A percentile compares a stretch with the other conserved stretches of the same genome.
These are phyloP conservation scores for Spiraea crenata DNA, from an alignment of 331 rosid species.

Conservation along the genomic window DNA sequence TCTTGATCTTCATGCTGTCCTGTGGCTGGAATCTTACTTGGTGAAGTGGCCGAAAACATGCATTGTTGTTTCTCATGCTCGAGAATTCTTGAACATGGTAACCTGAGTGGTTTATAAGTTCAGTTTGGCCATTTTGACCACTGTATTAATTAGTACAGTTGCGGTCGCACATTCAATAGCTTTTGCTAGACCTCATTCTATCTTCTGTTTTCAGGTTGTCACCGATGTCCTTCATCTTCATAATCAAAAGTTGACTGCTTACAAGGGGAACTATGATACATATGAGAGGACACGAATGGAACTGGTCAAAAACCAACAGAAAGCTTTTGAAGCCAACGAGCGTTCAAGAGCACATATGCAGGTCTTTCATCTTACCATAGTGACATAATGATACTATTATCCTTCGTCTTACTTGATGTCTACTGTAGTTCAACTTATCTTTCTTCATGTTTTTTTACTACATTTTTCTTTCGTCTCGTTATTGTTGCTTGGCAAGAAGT, in stretches of 20 bases:
- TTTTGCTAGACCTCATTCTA: constrained; percentile 14
- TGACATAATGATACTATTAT: constrained; percentile 8
- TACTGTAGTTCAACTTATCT: neutral
- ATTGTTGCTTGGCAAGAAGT: neutral
- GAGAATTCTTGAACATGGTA: constrained; percentile 98
- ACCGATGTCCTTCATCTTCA: constrained; percentile 92
- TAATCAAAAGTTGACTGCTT: constrained; percentile 65
- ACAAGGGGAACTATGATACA: constrained; percentile 83
- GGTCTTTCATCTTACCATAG: constrained; percentile 38
- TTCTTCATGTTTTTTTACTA: neutral
- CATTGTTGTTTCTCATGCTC: constrained; percentile 97
- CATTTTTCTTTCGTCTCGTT: neutral
- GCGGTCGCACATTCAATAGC: neutral
- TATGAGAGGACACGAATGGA: constrained; percentile 93
- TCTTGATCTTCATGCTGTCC: constrained; percentile 99
- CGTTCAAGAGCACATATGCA: constrained; percentile 94
- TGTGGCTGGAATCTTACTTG: constrained; percentile 90
- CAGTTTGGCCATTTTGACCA: neutral
- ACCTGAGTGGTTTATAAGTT: constrained; percentile 20
- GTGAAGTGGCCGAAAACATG: constrained; percentile 96
- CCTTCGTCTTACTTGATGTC: neutral
- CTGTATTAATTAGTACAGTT: constrained; percentile 4
- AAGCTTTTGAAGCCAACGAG: constrained; percentile 89
- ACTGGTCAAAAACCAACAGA: constrained; percentile 82
- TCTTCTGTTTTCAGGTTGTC: constrained; percentile 60